Percentiles rank a stretch among this genome's conserved stretches.
phyloP scores from a whole-genome alignment of 768 basidiomycete genomes.

The Cystobasidium ongulense region DNA sequence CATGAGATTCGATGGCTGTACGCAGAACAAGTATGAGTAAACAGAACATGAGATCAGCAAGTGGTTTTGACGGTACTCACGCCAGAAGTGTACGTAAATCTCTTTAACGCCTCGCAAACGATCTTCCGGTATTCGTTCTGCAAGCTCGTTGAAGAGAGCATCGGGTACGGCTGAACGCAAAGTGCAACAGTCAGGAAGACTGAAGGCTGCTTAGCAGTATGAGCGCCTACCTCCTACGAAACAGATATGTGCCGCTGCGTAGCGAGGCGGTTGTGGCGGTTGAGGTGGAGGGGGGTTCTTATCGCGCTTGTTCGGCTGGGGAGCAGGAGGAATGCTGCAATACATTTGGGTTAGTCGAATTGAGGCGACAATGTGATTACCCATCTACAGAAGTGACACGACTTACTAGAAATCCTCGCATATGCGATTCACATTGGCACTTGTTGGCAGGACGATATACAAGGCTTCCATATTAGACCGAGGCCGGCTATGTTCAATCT shows the following conservation, averaged over 20 bases:
- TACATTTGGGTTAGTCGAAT: neutral
- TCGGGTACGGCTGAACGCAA: slow-evolving; percentile 61
- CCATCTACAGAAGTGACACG: slow-evolving; percentile 29
- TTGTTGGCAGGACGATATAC: slow-evolving; percentile 89
- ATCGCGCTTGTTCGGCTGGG: slow-evolving; percentile 20
- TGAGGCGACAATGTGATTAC: slow-evolving; percentile 20
- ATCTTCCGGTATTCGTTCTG: slow-evolving; percentile 66
- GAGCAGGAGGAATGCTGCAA: slow-evolving; percentile 17
- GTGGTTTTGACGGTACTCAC: slow-evolving; percentile 50
- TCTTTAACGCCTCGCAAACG: slow-evolving; percentile 71
- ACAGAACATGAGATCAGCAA: neutral
- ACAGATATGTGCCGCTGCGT: slow-evolving; percentile 79
- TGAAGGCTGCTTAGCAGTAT: neutral
- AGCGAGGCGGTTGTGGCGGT: slow-evolving; percentile 51
- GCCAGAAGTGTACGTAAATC: slow-evolving; percentile 85
- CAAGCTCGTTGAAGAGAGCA: slow-evolving; percentile 63
- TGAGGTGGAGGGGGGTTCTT: slow-evolving; percentile 33
- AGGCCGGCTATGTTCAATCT: slow-evolving; percentile 71
- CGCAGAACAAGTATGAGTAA: neutral
- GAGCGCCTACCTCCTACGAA: slow-evolving; percentile 70
- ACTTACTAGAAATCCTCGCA: slow-evolving; percentile 64
- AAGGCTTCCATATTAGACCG: slow-evolving; percentile 78
- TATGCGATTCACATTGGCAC: slow-evolving; percentile 83
- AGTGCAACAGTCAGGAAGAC: neutral
- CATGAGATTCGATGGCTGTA: slow-evolving; percentile 73